phyloP scores from a whole-genome alignment of 2,329 filamentous ascomycete species.

The Apiospora kogelbergensis region DNA sequence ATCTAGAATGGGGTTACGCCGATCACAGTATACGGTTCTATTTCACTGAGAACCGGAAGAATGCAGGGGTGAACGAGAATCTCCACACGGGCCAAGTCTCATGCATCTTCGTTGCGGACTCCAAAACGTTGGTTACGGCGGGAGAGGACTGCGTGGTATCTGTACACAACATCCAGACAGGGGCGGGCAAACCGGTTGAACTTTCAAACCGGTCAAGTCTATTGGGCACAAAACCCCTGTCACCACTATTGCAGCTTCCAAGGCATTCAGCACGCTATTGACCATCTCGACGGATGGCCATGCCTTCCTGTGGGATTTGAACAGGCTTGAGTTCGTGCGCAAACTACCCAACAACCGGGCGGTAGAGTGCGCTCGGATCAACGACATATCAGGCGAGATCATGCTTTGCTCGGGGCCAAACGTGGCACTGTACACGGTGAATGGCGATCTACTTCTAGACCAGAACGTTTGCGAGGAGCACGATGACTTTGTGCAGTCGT shows the following conservation, averaged over 20 bases:
- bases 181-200: conserved; percentile 69
- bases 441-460: conserved; percentile 78
- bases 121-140: conserved; percentile 85
- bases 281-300: conserved; percentile 81
- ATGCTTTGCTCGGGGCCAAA: conserved; percentile 77
- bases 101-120: conserved; percentile 80
- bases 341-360: conserved; percentile 61
- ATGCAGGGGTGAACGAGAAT: conserved; percentile 88
- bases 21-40: conserved; percentile 94
- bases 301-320: conserved; percentile 91
- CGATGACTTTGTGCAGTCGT: conserved; percentile 77
- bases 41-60: conserved; percentile 76
- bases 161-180: conserved; percentile 71
- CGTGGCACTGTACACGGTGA: conserved; percentile 80
- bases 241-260: conserved; percentile 78
- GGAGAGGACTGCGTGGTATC: conserved; percentile 91
- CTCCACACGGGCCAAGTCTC: conserved; percentile 90
- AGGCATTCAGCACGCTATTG: conserved; percentile 84
- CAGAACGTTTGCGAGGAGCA: conserved; percentile 71
- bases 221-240: conserved; percentile 90
- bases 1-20: conserved; percentile 93
- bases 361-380: conserved; percentile 77
- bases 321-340: conserved; percentile 82
- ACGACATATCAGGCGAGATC: conserved; percentile 88
- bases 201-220: conserved; percentile 76